These are phyloP conservation scores for Serendipita vermifera DNA, from an alignment of 768 basidiomycete genomes.

Conservation along the genomic window DNA sequence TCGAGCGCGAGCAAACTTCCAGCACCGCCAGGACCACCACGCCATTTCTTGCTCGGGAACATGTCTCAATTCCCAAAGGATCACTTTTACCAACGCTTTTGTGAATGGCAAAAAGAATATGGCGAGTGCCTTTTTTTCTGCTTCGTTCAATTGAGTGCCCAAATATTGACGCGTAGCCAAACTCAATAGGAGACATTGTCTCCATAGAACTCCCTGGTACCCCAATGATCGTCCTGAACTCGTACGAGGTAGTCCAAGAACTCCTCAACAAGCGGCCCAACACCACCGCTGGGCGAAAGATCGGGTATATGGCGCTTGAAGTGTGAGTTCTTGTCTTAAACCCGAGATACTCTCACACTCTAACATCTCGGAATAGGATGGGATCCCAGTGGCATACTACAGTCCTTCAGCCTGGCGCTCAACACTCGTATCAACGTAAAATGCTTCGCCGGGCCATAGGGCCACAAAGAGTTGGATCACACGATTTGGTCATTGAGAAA, in stretches of 20 bases:
- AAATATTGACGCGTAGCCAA: not conserved
- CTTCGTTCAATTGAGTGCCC: not conserved
- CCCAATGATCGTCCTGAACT: not conserved
- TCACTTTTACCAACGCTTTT: not conserved
- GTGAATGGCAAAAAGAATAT: not conserved
- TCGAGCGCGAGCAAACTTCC: no score
- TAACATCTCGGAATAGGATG: not conserved
- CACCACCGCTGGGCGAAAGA: not conserved
- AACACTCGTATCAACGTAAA: not conserved
- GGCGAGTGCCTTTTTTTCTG: not conserved
- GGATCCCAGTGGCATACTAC: not conserved
- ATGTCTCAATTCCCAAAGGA: not conserved
- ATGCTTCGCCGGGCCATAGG: not conserved
- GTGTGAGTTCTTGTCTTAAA: not conserved
- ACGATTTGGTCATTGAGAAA: not conserved
- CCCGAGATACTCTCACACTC: not conserved
- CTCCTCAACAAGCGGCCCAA: not conserved
- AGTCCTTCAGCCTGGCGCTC: not conserved
- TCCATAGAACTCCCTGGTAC: not conserved
- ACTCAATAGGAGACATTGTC: constrained; percentile 1
- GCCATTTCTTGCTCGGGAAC: not conserved
- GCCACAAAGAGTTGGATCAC: not conserved
- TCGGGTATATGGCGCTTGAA: not conserved
- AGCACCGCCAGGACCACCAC: constrained; percentile 8
- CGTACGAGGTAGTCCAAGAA: not conserved